Percentiles rank a stretch among this genome's conserved stretches.
Evolutionary conservation across 2,329 filamentous ascomycete genomes (phyloP).

Genomic region (Aspergillus melleus): DNA sequence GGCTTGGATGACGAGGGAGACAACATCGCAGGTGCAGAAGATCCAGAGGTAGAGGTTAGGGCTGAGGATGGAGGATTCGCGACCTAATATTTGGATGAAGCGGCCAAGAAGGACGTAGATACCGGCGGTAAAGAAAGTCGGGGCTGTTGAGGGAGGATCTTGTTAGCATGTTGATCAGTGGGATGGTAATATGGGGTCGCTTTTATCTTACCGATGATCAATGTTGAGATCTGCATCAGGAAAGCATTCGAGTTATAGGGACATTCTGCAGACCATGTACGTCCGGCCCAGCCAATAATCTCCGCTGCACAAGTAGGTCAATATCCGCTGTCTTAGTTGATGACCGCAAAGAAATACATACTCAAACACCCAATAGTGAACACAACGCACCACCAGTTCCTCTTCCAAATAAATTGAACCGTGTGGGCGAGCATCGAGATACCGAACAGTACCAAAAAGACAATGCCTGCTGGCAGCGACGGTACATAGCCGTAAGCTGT

Average conservation of each 20-base stretch:
- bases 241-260: constrained; percentile 52
- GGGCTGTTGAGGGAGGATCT: constrained; percentile 26
- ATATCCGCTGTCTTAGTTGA: background rate
- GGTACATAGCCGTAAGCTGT: constrained; percentile 37
- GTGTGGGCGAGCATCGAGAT: constrained; percentile 38
- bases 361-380: constrained; percentile 39
- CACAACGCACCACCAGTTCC: constrained; percentile 41
- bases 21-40: constrained; percentile 55
- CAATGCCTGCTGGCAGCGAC: constrained; percentile 35
- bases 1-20: constrained; percentile 58
- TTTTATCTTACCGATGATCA: constrained; percentile 35
- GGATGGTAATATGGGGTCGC: background rate
- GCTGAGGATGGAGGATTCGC: constrained; percentile 44
- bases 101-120: constrained; percentile 52
- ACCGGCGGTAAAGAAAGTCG: constrained; percentile 54
- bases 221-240: constrained; percentile 51
- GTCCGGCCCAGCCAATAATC: constrained; percentile 50
- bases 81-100: constrained; percentile 48
- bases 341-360: constrained; percentile 17
- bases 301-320: constrained; percentile 31
- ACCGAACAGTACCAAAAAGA: constrained; percentile 35
- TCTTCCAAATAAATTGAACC: constrained; percentile 36
- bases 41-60: constrained; percentile 50
- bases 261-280: constrained; percentile 51
- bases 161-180: background rate